Percentiles rank a stretch among this genome's conserved stretches.
phyloP scores from a whole-genome alignment of 2,329 filamentous ascomycete genomes.

The Diaporthe vaccinii region DNA sequence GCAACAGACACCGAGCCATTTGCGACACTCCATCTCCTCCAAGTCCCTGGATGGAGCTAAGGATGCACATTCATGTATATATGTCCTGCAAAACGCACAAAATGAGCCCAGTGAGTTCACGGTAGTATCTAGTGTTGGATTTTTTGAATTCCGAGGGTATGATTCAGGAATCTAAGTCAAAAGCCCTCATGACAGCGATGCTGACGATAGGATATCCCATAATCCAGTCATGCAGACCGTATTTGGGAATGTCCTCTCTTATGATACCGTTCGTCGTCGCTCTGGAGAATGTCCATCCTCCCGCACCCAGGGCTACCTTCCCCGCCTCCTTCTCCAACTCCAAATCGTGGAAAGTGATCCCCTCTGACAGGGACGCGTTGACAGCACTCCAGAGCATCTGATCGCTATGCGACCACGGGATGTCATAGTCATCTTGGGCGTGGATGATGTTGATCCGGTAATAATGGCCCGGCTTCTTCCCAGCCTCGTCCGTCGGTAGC shows the following conservation, averaged over 20 bases:
- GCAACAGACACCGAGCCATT: background rate
- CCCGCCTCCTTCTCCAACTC: conserved; percentile 57
- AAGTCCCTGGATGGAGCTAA: too few species aligned
- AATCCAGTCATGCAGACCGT: conserved; percentile 69
- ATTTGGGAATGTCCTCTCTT: conserved; percentile 67
- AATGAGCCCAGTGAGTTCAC: too few species aligned
- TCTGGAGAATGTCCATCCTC: conserved; percentile 64
- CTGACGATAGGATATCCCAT: conserved; percentile 70
- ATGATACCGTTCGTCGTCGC: conserved; percentile 61
- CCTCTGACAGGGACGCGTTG: conserved; percentile 57
- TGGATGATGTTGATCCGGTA: conserved; percentile 56
- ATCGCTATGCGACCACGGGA: conserved; percentile 64
- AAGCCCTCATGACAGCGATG: conserved; percentile 63
- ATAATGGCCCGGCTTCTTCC: background rate
- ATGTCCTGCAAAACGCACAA: too few species aligned
- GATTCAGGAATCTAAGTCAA: conserved; percentile 45
- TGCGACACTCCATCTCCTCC: background rate
- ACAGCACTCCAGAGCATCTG: conserved; percentile 68
- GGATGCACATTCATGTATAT: too few species aligned
- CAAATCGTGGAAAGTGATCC: conserved; percentile 59
- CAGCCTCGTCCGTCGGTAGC: conserved; percentile 34
- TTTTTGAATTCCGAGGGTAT: too few species aligned
- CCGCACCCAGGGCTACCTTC: conserved; percentile 59
- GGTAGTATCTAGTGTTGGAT: background rate
- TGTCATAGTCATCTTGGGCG: conserved; percentile 65